Evolutionary conservation across 345 rosid genomes (phyloP), one percentile per base, ranked within the genome.

Genomic region (Zanthoxylum bungeanum): DNA sequence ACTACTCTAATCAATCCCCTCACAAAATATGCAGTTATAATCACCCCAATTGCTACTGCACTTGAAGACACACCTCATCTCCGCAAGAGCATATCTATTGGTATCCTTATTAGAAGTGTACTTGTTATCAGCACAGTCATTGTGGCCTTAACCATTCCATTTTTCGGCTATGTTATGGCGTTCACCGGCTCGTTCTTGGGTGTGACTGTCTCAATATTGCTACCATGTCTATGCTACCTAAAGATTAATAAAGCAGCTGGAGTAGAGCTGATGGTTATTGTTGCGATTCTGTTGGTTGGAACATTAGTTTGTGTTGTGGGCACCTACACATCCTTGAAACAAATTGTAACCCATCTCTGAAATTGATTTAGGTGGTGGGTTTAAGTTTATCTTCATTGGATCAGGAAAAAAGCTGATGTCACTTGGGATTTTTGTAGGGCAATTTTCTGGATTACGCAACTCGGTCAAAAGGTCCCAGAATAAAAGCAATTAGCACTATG

Each of bases 151-250:
- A 79, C 79, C 24, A 22, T 90, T 47, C 91, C 95, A 1, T 87
- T 81, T 80, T 90, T 90, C 1, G 88, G 88, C 36, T 85, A 87
- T 37, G 79, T 90, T 24, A 86, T 90, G 91, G 88, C 88, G 0
- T 87, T 90, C 47, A 86, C 55, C 7, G 92, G 95, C 8, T 79
- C 92, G 0, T 90, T 85, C 66, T 56, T 90, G 52, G 68, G 95
- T 39, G 81, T 87, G 62, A 72, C 80, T 5, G 85, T 52, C 6
- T 86, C 91, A 6, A 31, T 90, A 53, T 47, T 90, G 68, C 53
- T 87, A 27, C 92, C 95, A 0, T 90, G 92, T 69, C 53, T 86
- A 19, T 90, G 95, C 79, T 87, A 87, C 77, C 85, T 87, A n/a
- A n/a, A n/a, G n/a, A n/a, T n/a, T n/a, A n/a, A n/a, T n/a, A n/a